Percentiles rank a stretch among this genome's conserved stretches.
These are phyloP conservation scores for Talaromyces sp. DNA, from an alignment of 2,329 filamentous ascomycete species.

Conservation along the genomic window DNA sequence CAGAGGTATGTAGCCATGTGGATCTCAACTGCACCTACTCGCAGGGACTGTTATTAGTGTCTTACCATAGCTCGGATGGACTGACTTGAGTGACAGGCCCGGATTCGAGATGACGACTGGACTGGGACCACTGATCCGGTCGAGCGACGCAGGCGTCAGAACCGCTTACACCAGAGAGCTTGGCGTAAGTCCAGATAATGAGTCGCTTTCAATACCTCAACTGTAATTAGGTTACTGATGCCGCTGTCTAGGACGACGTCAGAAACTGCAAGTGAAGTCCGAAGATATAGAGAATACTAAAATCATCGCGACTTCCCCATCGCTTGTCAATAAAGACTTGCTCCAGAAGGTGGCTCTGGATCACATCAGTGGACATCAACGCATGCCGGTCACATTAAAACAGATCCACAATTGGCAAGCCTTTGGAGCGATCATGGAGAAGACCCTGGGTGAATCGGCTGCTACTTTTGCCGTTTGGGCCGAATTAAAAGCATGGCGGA, in stretches of 20 bases:
- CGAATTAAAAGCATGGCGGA: constrained; percentile 10
- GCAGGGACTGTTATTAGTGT: background rate
- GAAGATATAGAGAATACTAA: background rate
- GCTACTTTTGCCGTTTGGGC: constrained; percentile 12
- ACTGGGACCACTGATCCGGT: constrained; percentile 19
- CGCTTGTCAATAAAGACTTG: background rate
- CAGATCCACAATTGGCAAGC: constrained; percentile 6
- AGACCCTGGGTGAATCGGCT: background rate
- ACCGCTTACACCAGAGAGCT: constrained; percentile 24
- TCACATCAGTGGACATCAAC: constrained; percentile 14
- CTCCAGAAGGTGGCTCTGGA: constrained; percentile 1
- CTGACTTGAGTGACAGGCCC: background rate
- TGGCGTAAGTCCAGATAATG: constrained; percentile 17
- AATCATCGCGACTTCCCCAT: background rate
- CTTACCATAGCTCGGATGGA: background rate
- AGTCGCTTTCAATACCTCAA: background rate
- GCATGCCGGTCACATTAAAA: constrained; percentile 10
- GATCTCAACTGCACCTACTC: background rate
- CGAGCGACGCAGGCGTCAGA: constrained; percentile 21
- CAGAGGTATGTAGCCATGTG: background rate
- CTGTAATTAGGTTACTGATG: background rate
- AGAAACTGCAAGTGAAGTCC: background rate
- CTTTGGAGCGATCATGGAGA: constrained; percentile 1
- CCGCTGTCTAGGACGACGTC: background rate
- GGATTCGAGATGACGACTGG: constrained; percentile 19